Base-by-base conservation (phyloP, 2,329 filamentous ascomycete species). In the Hansfordia pulvinata region DNA sequence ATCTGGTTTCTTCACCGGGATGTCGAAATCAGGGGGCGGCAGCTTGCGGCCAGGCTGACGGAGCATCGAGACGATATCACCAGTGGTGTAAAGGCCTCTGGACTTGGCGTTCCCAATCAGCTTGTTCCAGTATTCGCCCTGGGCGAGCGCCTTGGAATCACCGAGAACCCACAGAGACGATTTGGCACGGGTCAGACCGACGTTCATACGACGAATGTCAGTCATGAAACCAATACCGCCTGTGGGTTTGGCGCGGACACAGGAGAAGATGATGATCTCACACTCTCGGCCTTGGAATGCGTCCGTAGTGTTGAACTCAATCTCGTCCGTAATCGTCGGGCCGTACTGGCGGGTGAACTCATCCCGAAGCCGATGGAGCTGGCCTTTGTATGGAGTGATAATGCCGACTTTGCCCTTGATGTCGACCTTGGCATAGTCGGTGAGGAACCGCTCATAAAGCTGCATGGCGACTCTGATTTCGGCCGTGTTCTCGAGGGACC, bases 261-360 rank as follows among this genome's bases (percentile, higher is more conserved):
- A 98, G 20, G 90, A 96, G 59, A 98, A 98, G 36, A 98, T 96
- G 51, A 98, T 96, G 35, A 98, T 78, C 47, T 98, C 90, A 44
- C 85, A 90, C 53, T 98, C 90, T 39, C 92, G 76, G 35, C 90
- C 90, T 51, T 98, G 85, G 51, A 94, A 98, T 11, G 90, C 92
- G 55, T 98, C 90, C 1, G 90, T 98, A 0, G 90, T 98, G 51
- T 98, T 98, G 67, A 98, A 98, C 39, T 98, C 92, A 37, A 98
- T 79, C 12, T 69, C 68, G 17, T 80, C 76, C 14, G 76, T 65
- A 37, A 98, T 85, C 1, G 51, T 54, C 4, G 81, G 70, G 19
- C 88, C 85, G 43, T 80, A 96, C 22, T 63, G 64, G 10, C 65
- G 58, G 7, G 63, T 56, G 49, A 98, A 98, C 2, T 76, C 74